Evolutionary conservation across 768 basidiomycete genomes (phyloP).

Genomic region (Mycena vulgaris): DNA sequence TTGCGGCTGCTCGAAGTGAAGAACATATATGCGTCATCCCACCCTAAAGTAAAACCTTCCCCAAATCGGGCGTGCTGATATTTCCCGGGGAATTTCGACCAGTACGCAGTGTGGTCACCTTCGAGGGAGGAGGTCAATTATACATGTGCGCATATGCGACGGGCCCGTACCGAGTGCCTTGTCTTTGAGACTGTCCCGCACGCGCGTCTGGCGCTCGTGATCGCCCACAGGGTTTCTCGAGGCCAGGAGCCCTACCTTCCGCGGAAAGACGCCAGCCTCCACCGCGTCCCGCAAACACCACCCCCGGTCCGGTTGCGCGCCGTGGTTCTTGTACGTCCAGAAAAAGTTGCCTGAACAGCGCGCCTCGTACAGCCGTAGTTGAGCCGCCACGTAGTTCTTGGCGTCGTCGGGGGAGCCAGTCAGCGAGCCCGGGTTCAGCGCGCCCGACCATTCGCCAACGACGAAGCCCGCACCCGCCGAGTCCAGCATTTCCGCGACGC

Average conservation of each 20-base stretch:
- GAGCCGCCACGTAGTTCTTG: slow-evolving; percentile 68
- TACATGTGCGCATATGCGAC: not conserved
- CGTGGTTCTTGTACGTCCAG: slow-evolving; percentile 87
- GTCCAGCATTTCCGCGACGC: slow-evolving; percentile 52
- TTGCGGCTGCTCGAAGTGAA: slow-evolving; percentile 49
- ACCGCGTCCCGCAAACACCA: slow-evolving; percentile 83
- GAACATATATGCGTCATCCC: slow-evolving; percentile 80
- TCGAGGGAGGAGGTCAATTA: slow-evolving; percentile 17
- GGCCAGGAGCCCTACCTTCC: slow-evolving; percentile 59
- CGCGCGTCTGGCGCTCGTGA: slow-evolving; percentile 35
- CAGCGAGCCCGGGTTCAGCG: slow-evolving; percentile 76
- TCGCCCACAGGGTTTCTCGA: slow-evolving; percentile 41
- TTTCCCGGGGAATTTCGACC: slow-evolving; percentile 65
- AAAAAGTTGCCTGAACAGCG: slow-evolving; percentile 84
- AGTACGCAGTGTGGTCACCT: slow-evolving; percentile 59
- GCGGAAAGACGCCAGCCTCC: slow-evolving; percentile 73
- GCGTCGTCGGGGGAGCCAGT: slow-evolving; percentile 54
- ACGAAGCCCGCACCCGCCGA: slow-evolving; percentile 62
- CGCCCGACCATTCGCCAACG: slow-evolving; percentile 87
- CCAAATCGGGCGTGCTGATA: slow-evolving; percentile 80
- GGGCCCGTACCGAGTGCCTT: slow-evolving; percentile 50
- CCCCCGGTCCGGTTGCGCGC: slow-evolving; percentile 71
- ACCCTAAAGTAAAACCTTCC: slow-evolving; percentile 77
- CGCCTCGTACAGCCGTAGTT: slow-evolving; percentile 76
- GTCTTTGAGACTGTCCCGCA: slow-evolving; percentile 47